Evolutionary conservation across 2,329 filamentous ascomycete species (phyloP).

Genomic region (Mariannaea elegans): DNA sequence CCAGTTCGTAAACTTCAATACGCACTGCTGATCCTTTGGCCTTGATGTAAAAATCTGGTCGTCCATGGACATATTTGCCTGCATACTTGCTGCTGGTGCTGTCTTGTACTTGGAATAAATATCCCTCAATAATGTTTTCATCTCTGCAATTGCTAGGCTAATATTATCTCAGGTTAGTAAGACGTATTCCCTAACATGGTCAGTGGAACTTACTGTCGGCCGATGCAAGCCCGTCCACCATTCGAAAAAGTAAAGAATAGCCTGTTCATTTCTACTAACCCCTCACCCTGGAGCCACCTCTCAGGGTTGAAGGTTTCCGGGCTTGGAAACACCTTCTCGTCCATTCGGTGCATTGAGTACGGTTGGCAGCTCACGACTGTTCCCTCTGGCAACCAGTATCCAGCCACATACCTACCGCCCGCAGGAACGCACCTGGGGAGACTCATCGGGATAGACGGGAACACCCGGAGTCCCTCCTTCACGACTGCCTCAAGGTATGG

Average conservation of each 20-base stretch:
- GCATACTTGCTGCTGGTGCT: constrained; percentile 1
- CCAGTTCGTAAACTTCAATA: constrained; percentile 27
- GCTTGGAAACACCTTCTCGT: constrained; percentile 10
- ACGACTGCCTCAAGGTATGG: constrained; percentile 27
- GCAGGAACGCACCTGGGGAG: constrained; percentile 23
- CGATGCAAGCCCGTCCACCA: constrained; percentile 27
- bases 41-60: constrained; percentile 31
- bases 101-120: constrained; percentile 23
- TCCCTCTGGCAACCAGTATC: constrained; percentile 23
- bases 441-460: constrained; percentile 25
- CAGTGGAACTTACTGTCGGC: constrained; percentile 27
- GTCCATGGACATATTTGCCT: constrained; percentile 25
- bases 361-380: constrained; percentile 29
- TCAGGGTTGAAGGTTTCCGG: constrained; percentile 23
- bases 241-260: constrained; percentile 28
- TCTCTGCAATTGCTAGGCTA: constrained; percentile 28
- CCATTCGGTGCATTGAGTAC: constrained; percentile 25
- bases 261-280: constrained; percentile 11
- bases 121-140: constrained; percentile 25
- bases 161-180: neutral
- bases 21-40: constrained; percentile 28
- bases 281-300: constrained; percentile 23
- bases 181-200: neutral
- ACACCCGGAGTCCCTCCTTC: constrained; percentile 26
- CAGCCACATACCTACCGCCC: constrained; percentile 10